phyloP scores from a whole-genome alignment of 192 early-diverging fungal species.

The Lobosporangium transversale region DNA sequence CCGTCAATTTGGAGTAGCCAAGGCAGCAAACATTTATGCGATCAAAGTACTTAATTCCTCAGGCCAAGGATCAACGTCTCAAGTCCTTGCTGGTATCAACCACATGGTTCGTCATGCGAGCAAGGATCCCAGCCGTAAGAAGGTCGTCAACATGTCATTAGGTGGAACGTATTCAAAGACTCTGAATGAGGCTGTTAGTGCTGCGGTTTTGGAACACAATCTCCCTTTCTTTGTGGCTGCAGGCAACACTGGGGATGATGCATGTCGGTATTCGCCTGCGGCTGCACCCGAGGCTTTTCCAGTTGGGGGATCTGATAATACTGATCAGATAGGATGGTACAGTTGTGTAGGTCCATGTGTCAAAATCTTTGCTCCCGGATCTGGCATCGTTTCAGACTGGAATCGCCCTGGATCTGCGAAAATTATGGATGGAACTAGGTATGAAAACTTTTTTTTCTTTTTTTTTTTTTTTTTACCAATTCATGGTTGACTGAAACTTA shows the following conservation, averaged over 20 bases:
- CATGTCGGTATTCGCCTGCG: conserved; percentile 89
- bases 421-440: conserved; percentile 62
- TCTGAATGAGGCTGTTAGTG: conserved; percentile 82
- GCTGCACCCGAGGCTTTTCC: conserved; percentile 80
- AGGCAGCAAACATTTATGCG: conserved; percentile 80
- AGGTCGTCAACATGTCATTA: conserved; percentile 92
- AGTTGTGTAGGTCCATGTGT: conserved; percentile 91
- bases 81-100: conserved; percentile 76
- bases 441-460: background rate
- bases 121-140: conserved; percentile 57
- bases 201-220: conserved; percentile 64
- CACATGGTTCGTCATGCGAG: conserved; percentile 70
- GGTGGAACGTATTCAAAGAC: conserved; percentile 85
- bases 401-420: conserved; percentile 29
- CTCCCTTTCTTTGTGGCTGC: conserved; percentile 92
- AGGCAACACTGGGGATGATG: conserved; percentile 87
- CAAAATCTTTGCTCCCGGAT: conserved; percentile 88
- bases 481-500: background rate
- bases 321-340: conserved; percentile 84
- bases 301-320: conserved; percentile 85
- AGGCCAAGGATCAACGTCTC: conserved; percentile 56
- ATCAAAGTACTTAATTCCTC: conserved; percentile 84
- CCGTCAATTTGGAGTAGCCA: conserved; percentile 88
- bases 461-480: background rate
- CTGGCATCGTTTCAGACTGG: conserved; percentile 37